Percentiles rank a stretch among this genome's conserved stretches.
Conservation (phyloP, 768 basidiomycete species). For the Termitomyces titanicus region DNA sequence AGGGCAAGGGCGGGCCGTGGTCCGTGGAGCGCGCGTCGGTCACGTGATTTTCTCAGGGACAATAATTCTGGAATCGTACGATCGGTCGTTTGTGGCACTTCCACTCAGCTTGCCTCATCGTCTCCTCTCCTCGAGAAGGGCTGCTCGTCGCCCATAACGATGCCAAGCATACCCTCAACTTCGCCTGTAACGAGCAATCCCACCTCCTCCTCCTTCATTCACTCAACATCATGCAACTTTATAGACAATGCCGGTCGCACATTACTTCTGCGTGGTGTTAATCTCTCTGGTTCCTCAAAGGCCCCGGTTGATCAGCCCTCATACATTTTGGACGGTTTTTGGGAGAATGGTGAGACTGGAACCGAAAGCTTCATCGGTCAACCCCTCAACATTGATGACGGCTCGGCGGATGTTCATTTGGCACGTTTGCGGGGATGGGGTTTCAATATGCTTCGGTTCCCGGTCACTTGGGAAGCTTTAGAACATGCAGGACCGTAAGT, state of each 20-base stretch:
- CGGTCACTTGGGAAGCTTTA: conserved; percentile 92
- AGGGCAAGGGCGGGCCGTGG: no score
- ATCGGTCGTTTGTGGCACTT: not conserved
- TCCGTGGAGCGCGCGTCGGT: not conserved
- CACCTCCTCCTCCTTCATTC: conserved; percentile 49
- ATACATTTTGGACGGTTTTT: conserved; percentile 69
- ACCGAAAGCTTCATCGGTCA: conserved; percentile 69
- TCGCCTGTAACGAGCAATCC: conserved; percentile 57
- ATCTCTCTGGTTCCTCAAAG: conserved; percentile 88
- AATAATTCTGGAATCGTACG: conserved; percentile 7
- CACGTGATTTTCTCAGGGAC: conserved; percentile 6
- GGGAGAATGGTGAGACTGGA: conserved; percentile 72
- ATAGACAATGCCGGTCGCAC: conserved; percentile 74
- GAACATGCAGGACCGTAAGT: conserved; percentile 96
- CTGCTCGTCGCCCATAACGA: conserved; percentile 20
- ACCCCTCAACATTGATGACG: conserved; percentile 83
- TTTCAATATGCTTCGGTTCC: conserved; percentile 81
- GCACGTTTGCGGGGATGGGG: conserved; percentile 89
- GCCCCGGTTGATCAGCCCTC: conserved; percentile 72
- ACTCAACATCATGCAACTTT: conserved; percentile 66
- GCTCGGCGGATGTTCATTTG: conserved; percentile 82
- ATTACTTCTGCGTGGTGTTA: conserved; percentile 88
- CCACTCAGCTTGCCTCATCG: not conserved
- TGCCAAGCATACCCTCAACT: conserved; percentile 53
- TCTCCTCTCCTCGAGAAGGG: not conserved